Conservation (phyloP, 352 stramenopile genomes). For the Pythium myriotylum region DNA sequence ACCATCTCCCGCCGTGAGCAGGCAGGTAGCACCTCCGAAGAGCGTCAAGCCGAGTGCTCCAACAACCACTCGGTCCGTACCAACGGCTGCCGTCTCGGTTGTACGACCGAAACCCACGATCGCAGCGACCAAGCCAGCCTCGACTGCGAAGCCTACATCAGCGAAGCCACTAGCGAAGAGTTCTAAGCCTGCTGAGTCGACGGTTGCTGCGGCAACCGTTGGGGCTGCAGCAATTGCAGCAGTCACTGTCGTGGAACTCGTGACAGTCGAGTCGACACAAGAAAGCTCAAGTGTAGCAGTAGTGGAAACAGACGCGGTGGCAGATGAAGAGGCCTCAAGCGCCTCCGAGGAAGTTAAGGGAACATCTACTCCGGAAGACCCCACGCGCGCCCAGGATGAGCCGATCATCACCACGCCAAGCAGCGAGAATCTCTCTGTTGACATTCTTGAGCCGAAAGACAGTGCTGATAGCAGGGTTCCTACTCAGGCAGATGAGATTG, state of each 20-base stretch:
- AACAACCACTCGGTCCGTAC: not conserved
- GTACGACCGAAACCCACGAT: not conserved
- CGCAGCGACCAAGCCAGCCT: not conserved
- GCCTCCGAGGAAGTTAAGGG: no score
- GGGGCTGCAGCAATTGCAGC: not conserved
- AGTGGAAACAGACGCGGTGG: no score
- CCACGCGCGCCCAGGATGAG: no score
- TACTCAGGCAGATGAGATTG: no score
- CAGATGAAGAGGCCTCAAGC: no score
- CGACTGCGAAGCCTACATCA: constrained; percentile 1
- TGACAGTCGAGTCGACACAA: no score
- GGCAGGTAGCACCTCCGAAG: constrained; percentile 1
- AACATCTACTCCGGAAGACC: no score
- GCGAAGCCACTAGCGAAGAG: not conserved
- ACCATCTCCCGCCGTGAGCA: not conserved
- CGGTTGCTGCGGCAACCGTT: not conserved
- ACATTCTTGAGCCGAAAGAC: no score
- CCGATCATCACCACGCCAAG: no score
- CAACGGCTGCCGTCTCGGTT: not conserved
- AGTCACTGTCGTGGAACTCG: not conserved
- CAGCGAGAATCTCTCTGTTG: no score
- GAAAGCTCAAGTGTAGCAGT: no score
- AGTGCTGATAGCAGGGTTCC: no score
- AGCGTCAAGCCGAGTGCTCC: not conserved
- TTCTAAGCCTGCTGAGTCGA: not conserved